Percentiles rank a stretch among this genome's conserved stretches.
Conservation (phyloP, 1,284 basidiomycete genomes). For the Boletus sp. region DNA sequence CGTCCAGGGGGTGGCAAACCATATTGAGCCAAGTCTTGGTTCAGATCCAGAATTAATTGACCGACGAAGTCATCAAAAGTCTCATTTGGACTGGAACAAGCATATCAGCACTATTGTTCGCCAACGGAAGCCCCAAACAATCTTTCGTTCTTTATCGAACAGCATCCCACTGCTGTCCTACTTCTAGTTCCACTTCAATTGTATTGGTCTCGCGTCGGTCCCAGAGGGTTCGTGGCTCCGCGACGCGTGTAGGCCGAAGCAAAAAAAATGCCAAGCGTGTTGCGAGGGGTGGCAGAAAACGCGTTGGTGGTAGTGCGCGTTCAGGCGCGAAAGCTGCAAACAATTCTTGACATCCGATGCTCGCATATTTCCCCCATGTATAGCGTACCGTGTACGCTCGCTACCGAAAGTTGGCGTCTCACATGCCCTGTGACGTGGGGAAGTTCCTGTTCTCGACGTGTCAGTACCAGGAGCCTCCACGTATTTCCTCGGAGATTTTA, state of each 20-base stretch:
- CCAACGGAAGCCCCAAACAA: no score
- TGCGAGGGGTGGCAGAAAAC: slow-evolving; percentile 40
- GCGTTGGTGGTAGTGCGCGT: slow-evolving; percentile 41
- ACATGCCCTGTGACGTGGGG: background rate
- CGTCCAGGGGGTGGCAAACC: no score
- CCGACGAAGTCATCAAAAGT: no score
- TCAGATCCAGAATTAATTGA: no score
- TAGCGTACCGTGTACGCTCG: slow-evolving; percentile 4
- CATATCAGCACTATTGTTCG: no score
- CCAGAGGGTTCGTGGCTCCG: slow-evolving; percentile 88
- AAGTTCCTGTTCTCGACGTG: background rate
- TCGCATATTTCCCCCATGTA: slow-evolving; percentile 16
- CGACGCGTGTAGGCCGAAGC: slow-evolving; percentile 62
- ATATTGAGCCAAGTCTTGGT: no score
- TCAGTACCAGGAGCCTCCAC: background rate
- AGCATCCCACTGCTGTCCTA: slow-evolving; percentile 16
- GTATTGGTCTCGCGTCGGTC: slow-evolving; percentile 71
- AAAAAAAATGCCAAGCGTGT: slow-evolving; percentile 42
- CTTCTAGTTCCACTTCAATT: slow-evolving; percentile 81
- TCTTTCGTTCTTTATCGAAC: slow-evolving; percentile 12
- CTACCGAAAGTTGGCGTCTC: background rate
- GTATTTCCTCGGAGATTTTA: background rate
- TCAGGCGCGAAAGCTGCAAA: slow-evolving; percentile 37
- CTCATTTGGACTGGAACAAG: no score
- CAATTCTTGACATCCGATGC: slow-evolving; percentile 32